phyloP scores from a whole-genome alignment of 371 early-diverging fungal genomes.

The Batkoa obscura region DNA sequence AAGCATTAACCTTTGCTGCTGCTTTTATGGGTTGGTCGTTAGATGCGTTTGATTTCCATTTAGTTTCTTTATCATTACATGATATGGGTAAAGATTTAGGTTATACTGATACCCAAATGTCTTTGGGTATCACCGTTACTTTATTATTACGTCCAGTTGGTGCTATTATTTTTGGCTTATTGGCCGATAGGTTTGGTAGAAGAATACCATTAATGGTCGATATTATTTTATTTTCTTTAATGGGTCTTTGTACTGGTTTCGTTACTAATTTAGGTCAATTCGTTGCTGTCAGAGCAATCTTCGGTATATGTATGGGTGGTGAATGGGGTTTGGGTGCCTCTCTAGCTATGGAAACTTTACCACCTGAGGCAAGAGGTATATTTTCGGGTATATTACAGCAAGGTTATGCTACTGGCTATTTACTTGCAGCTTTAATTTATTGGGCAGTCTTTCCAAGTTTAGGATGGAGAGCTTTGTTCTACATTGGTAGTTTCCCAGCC shows the following conservation, averaged over 20 bases:
- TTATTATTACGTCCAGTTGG: slow-evolving; percentile 44
- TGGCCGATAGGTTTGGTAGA: slow-evolving; percentile 46
- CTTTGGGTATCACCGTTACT: slow-evolving; percentile 23
- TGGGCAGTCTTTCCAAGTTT: slow-evolving; percentile 24
- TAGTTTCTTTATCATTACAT: slow-evolving; percentile 24
- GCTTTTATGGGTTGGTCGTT: slow-evolving; percentile 52
- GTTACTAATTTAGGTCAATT: slow-evolving; percentile 27
- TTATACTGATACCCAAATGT: slow-evolving; percentile 26
- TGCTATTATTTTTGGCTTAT: slow-evolving; percentile 42
- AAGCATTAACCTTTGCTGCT: slow-evolving; percentile 17
- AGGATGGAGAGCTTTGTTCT: slow-evolving; percentile 50
- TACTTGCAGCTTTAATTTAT: slow-evolving; percentile 36
- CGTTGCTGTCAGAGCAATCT: slow-evolving; percentile 29
- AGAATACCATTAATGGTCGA: slow-evolving; percentile 45
- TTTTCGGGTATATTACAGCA: slow-evolving; percentile 55
- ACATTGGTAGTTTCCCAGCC: slow-evolving; percentile 41
- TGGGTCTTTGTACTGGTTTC: slow-evolving; percentile 47
- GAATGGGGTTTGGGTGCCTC: slow-evolving; percentile 61
- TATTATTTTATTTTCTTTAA: slow-evolving; percentile 32
- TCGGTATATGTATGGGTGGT: slow-evolving; percentile 54
- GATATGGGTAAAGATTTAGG: slow-evolving; percentile 32
- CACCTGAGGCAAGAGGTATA: slow-evolving; percentile 38
- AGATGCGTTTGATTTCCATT: slow-evolving; percentile 53
- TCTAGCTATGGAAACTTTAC: slow-evolving; percentile 48
- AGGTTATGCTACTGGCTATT: slow-evolving; percentile 44